Evolutionary conservation across 1,139 yeast species (phyloP).

Genomic region (Blastobotrys arbuscula): DNA sequence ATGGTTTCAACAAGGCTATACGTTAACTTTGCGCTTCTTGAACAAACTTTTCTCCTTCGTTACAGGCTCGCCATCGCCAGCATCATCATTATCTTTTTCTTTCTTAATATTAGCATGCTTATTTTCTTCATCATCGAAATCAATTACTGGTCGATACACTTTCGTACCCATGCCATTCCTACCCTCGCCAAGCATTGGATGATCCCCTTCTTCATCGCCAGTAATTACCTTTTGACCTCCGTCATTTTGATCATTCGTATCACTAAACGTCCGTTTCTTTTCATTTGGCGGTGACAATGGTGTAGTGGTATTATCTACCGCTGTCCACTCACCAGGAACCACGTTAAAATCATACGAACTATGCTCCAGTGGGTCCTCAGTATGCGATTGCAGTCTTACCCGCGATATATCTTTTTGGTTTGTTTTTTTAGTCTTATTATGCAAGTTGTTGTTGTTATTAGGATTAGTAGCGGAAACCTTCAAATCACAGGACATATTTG

Average conservation of each 20-base stretch:
- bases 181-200: background rate
- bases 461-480: too few species aligned
- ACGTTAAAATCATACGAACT: background rate
- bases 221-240: background rate
- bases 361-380: background rate
- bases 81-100: conserved; percentile 10
- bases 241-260: background rate
- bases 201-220: background rate
- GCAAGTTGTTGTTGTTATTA: background rate
- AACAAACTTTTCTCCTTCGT: conserved; percentile 17
- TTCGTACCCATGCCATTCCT: background rate
- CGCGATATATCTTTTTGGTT: background rate
- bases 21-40: conserved; percentile 21
- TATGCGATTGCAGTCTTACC: background rate
- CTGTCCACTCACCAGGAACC: conserved; percentile 7
- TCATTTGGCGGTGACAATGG: conserved; percentile 4
- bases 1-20: background rate
- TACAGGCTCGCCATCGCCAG: conserved; percentile 4
- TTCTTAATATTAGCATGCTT: background rate
- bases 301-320: background rate
- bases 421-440: background rate
- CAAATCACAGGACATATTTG: too few species aligned
- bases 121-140: conserved; percentile 1
- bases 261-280: conserved; percentile 5
- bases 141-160: conserved; percentile 1